A percentile compares a stretch with the other conserved stretches of the same genome.
phyloP scores from a whole-genome alignment of 1,284 basidiomycete species.

The Puccinia sorghi region DNA sequence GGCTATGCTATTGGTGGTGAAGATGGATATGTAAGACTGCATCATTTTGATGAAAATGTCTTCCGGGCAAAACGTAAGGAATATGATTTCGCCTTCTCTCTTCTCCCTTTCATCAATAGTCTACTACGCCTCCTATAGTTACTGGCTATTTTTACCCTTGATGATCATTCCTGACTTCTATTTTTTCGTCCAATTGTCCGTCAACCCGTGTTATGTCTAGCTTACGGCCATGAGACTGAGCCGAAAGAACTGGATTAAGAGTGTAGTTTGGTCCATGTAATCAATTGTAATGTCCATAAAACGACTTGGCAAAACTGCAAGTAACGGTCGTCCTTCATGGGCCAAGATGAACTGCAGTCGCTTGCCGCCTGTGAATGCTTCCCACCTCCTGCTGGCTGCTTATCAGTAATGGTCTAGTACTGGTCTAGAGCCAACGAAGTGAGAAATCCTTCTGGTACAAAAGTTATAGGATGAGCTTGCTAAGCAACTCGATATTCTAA shows the following conservation, averaged over 20 bases:
- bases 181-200: not conserved
- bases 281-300: conserved; percentile 1
- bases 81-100: not conserved
- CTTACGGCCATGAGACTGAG: conserved; percentile 46
- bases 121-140: too few species aligned
- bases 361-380: not conserved
- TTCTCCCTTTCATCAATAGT: not conserved
- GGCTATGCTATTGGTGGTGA: conserved; percentile 93
- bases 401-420: too few species aligned
- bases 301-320: not conserved
- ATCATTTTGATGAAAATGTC: conserved; percentile 60
- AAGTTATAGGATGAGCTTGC: too few species aligned
- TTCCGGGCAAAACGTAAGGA: conserved; percentile 53
- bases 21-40: conserved; percentile 90
- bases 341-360: not conserved
- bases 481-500: too few species aligned
- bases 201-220: not conserved
- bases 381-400: too few species aligned
- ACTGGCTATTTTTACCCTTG: not conserved
- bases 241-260: conserved; percentile 42
- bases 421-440: too few species aligned
- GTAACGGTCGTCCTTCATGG: not conserved
- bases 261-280: conserved; percentile 23
- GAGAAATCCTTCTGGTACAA: too few species aligned
- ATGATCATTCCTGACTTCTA: not conserved